Conservation (phyloP, 1,139 yeast species). For the Pneumocystis carinii region DNA sequence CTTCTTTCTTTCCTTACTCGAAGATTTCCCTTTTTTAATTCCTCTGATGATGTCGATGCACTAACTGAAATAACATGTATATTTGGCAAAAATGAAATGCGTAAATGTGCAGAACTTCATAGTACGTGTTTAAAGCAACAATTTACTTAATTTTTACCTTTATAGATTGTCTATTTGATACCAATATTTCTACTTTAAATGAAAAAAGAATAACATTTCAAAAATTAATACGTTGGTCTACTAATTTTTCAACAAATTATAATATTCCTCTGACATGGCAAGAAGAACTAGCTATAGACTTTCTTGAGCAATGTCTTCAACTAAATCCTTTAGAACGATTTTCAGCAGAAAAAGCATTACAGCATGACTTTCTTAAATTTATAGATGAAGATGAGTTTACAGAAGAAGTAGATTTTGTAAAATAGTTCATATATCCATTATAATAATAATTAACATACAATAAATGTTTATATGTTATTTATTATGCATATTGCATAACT, state of each 20-base stretch:
- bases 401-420: neutral
- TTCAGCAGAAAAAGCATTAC: conserved; percentile 42
- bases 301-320: conserved; percentile 40
- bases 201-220: conserved; percentile 25
- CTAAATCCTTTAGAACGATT: conserved; percentile 43
- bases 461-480: neutral
- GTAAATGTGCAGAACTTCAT: conserved; percentile 66
- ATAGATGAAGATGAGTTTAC: neutral
- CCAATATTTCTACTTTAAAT: conserved; percentile 36
- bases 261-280: conserved; percentile 14
- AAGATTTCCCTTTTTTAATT: conserved; percentile 74
- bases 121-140: conserved; percentile 30
- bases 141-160: neutral
- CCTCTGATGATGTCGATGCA: conserved; percentile 87
- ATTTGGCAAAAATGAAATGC: conserved; percentile 64
- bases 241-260: conserved; percentile 18
- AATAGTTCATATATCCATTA: neutral
- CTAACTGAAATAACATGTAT: conserved; percentile 69
- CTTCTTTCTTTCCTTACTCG: conserved; percentile 55
- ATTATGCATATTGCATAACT: neutral
- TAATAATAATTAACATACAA: neutral
- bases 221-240: conserved; percentile 27
- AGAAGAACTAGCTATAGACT: conserved; percentile 33
- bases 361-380: conserved; percentile 36
- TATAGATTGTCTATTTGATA: conserved; percentile 51